Base-by-base conservation (phyloP, 352 stramenopile species). In the Phytophthora meadii region DNA sequence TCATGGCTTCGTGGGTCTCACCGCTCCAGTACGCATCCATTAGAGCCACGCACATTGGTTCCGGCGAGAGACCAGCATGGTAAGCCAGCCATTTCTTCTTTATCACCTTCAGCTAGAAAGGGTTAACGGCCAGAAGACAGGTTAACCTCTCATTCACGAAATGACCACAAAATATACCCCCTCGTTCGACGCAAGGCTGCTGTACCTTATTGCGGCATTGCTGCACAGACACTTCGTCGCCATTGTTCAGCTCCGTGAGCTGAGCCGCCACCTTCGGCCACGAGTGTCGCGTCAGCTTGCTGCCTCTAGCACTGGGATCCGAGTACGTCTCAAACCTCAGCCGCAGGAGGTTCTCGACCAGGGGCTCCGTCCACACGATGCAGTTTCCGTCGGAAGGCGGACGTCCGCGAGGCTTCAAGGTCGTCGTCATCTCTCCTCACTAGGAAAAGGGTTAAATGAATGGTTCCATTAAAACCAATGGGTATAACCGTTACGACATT, bases 151-250 rank as follows among this genome's bases (percentile, higher is more conserved):
- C 44, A 24, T 63, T 41, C 44, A 55, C 15, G 19, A 30, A n/a
- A 19, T 56, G 25, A 42, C 12, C 14, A 14, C 3, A 59, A 6
- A 72, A 15, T 4, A 49, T 39, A 3, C 24, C 22, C 6, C 56
- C 3, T 56, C 25, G 46, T 66, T 61, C 22, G 42, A 45, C 50
- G 50, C 15, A 28, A 15, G 25, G 9, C 9, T 4, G 4, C 47
- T 25, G 3, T 45, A 63, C 64, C 64, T 72, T 72, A 36, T 72
- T 72, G 64, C 57, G 64, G 30, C 64, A 72, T 25, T 72, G 57
- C 32, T 68, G 44, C 22, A 64, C 57, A 0, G 57, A 60, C 15
- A 72, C 37, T 4, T 50, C 46, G 3, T 40, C 32, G 3, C 59
- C 57, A 5, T 57, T 59, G 42, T 8, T 62, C 24, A 44, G 50